A percentile compares a stretch with the other conserved stretches of the same genome.
phyloP scores from a whole-genome alignment of 2,329 filamentous ascomycete species.

The Scedosporium aurantiacum region DNA sequence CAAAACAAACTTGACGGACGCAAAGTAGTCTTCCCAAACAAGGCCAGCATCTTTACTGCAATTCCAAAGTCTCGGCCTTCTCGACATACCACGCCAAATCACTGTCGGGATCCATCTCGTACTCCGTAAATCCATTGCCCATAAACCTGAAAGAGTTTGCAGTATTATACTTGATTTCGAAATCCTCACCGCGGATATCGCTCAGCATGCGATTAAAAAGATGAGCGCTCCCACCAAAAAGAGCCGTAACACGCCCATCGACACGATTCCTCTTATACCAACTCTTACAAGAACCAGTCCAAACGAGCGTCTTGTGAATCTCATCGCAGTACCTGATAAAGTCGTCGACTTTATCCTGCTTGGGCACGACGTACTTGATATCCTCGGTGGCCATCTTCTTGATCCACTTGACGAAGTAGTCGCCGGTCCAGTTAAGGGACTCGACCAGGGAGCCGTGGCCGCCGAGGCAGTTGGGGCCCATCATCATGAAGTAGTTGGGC shows the following conservation, averaged over 20 bases:
- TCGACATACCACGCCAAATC: constrained; percentile 18
- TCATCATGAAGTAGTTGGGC: constrained; percentile 21
- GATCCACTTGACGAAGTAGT: constrained; percentile 16
- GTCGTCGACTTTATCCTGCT: constrained; percentile 33
- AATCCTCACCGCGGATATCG: constrained; percentile 34
- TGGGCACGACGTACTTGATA: constrained; percentile 32
- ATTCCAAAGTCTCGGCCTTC: constrained; percentile 7
- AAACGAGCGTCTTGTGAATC: constrained; percentile 31
- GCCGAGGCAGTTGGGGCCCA: constrained; percentile 29
- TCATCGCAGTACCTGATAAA: constrained; percentile 35
- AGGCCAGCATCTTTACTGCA: not conserved
- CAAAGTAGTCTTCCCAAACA: too few species aligned
- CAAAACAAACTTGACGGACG: too few species aligned
- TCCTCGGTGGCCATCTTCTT: constrained; percentile 18
- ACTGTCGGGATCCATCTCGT: constrained; percentile 22
- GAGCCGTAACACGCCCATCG: constrained; percentile 31
- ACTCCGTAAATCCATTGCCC: constrained; percentile 34
- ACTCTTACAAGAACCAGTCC: constrained; percentile 26
- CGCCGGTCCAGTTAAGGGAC: constrained; percentile 20
- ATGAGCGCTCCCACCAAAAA: constrained; percentile 31
- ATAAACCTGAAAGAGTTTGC: constrained; percentile 34
- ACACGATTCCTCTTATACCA: constrained; percentile 36
- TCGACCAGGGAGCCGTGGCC: constrained; percentile 20
- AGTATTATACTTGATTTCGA: constrained; percentile 31
- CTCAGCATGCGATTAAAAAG: constrained; percentile 23